These are phyloP conservation scores for Ganoderma boninense DNA, from an alignment of 1,284 basidiomycete genomes.

Conservation along the genomic window DNA sequence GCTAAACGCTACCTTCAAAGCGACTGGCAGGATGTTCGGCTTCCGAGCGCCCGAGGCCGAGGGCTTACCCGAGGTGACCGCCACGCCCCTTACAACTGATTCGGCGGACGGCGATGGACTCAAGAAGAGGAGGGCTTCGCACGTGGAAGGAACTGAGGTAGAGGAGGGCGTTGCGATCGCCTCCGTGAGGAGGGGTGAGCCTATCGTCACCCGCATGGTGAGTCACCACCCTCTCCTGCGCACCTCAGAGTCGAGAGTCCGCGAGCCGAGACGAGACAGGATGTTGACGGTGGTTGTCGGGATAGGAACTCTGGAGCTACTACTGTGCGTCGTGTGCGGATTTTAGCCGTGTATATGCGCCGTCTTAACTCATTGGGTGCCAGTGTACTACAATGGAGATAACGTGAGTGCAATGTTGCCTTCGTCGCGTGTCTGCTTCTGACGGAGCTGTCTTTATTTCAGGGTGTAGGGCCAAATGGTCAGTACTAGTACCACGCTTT, in stretches of 20 bases:
- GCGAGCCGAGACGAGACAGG: too few relatives aligned
- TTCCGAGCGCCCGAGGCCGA: constrained; percentile 26
- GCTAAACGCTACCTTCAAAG: not conserved
- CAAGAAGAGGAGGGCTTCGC: constrained; percentile 14
- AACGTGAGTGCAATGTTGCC: constrained; percentile 53
- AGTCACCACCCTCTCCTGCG: constrained; percentile 12
- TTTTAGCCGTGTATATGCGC: not conserved
- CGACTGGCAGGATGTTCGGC: constrained; percentile 24
- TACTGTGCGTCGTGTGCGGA: constrained; percentile 57
- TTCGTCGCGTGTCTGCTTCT: constrained; percentile 11
- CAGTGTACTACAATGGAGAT: constrained; percentile 78
- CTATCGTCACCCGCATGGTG: constrained; percentile 43
- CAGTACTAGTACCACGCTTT: constrained; percentile 13
- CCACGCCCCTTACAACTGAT: constrained; percentile 13
- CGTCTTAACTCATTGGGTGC: not conserved
- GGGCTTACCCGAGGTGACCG: constrained; percentile 15
- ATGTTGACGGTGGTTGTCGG: not conserved
- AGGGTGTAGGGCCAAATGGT: constrained; percentile 70
- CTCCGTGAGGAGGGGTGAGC: constrained; percentile 36
- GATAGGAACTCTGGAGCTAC: constrained; percentile 75
- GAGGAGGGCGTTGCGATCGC: constrained; percentile 30
- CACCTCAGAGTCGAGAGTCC: not conserved
- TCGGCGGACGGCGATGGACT: constrained; percentile 14
- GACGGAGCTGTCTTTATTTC: not conserved
- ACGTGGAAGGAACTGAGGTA: constrained; percentile 3